Percentiles rank a stretch among this genome's conserved stretches.
phyloP scores from a whole-genome alignment of 345 rosid species.

The Corchorus olitorius region DNA sequence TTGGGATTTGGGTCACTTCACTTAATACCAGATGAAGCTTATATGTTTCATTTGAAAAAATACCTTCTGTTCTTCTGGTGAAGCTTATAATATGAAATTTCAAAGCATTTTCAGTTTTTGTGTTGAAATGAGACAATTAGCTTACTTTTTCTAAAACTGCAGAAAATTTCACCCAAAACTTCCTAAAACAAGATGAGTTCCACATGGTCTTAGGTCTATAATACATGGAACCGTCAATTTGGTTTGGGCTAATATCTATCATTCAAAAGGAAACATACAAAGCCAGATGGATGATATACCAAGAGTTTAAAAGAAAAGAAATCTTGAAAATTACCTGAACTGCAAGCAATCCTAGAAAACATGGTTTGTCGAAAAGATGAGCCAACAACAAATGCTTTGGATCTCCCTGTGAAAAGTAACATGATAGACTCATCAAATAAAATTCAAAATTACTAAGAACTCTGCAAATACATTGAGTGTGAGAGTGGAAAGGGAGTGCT shows the following conservation, averaged over 20 bases:
- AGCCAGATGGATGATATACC: not conserved
- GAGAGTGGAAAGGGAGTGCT: not conserved
- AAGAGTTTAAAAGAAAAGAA: not conserved
- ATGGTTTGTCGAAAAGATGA: slow-evolving; percentile 95
- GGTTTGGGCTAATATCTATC: not conserved
- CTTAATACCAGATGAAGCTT: too few species aligned
- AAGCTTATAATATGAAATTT: not conserved
- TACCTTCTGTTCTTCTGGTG: not conserved
- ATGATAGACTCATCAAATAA: slow-evolving; percentile 24
- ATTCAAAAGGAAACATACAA: not conserved
- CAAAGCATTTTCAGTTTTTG: not conserved
- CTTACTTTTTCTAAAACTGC: not conserved
- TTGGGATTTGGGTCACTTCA: too few species aligned
- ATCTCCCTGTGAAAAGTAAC: slow-evolving; percentile 58
- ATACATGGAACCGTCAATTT: not conserved
- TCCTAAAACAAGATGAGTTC: slow-evolving; percentile 8
- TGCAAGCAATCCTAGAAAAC: slow-evolving; percentile 95
- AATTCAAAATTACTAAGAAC: not conserved
- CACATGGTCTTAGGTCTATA: slow-evolving; percentile 5
- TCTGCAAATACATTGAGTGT: not conserved
- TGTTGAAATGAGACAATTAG: too few species aligned
- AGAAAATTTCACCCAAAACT: not conserved
- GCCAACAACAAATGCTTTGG: slow-evolving; percentile 83
- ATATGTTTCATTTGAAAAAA: not conserved
- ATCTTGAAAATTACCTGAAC: slow-evolving; percentile 47